Percentiles rank a stretch among this genome's conserved stretches.
Evolutionary conservation across 2,329 filamentous ascomycete genomes (phyloP).

Genomic region (Penicillium sp.): DNA sequence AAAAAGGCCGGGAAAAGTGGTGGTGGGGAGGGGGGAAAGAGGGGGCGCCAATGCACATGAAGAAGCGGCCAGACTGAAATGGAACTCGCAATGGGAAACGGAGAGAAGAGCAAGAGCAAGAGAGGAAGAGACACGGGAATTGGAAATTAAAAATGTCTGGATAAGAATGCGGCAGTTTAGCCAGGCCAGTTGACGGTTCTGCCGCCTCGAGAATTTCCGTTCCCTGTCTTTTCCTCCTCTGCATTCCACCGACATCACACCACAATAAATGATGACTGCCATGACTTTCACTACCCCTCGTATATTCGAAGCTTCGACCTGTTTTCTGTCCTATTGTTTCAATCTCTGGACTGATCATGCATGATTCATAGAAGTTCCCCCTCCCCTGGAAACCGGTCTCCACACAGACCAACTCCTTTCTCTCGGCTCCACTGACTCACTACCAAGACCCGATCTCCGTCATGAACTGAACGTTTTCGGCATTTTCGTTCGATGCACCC

Average conservation of each 20-base stretch:
- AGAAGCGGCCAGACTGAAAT: conserved; percentile 2
- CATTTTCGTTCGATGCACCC: conserved; percentile 24
- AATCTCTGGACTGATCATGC: not conserved
- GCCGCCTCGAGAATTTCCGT: not conserved
- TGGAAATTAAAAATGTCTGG: not conserved
- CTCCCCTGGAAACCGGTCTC: not conserved
- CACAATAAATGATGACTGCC: not conserved
- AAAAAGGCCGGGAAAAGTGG: not conserved
- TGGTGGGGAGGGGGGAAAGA: not conserved
- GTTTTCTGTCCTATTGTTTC: not conserved
- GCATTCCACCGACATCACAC: not conserved
- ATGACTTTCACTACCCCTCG: not conserved
- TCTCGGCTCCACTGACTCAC: conserved; percentile 25
- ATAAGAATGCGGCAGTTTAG: not conserved
- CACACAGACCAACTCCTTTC: not conserved
- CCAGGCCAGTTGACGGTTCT: not conserved
- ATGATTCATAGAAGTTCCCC: conserved; percentile 1
- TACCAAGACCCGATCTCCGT: conserved; percentile 19
- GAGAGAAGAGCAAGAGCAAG: not conserved
- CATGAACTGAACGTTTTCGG: conserved; percentile 27
- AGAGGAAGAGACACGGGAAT: too few species aligned
- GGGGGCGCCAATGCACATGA: not conserved
- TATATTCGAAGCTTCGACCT: not conserved
- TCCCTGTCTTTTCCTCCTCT: not conserved
- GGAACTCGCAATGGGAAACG: not conserved